Base-by-base conservation (phyloP, 2,329 filamentous ascomycete species). In the Trichoderma lentiforme region DNA sequence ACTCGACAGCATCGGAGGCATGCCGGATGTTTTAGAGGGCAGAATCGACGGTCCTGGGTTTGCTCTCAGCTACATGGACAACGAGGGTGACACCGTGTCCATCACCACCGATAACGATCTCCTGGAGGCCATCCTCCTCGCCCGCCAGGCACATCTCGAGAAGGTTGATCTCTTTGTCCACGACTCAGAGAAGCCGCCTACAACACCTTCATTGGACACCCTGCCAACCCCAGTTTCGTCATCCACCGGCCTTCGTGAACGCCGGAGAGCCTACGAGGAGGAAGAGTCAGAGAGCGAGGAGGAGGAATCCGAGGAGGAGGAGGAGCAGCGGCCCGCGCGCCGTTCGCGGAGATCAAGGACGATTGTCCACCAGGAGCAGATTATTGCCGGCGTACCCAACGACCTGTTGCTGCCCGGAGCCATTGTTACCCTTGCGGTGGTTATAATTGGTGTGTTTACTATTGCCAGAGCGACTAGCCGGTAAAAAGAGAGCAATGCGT, bases 101-200 rank as follows among this genome's bases (percentile, higher is more conserved):
- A 97, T 99, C 80, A 99, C 96, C 12, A 97, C 95, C 0, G 94
- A 98, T 79, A 92, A 95, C 75, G 96, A 99, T 80, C 88, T 99
- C 56, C 83, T 96, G 2, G 96, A 99, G 82, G 94, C 96, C 2
- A 93, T 99, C 75, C 86, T 91, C 24, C 88, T 98, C 32, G 93
- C 95, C 5, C 91, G 93, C 73, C 90, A 92, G 72, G 87, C 89
- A 60, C 90, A 86, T 76, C 91, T 90, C 60, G 96, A 98, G 76
- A 99, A 99, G 86, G 96, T 99, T 24, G 96, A 99, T 78, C 87
- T 99, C 18, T 98, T 97, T 77, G 95, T 98, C 14, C 96, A 99
- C 80, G 93, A 99, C 77, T 95, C 95, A 1, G 90, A 94, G 74
- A 92, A 96, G 83, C 90, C 95, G n/a, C 93, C 95, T 0, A 87